Base-by-base conservation (phyloP, 2,329 filamentous ascomycete genomes). In the Venturia aucupariae region DNA sequence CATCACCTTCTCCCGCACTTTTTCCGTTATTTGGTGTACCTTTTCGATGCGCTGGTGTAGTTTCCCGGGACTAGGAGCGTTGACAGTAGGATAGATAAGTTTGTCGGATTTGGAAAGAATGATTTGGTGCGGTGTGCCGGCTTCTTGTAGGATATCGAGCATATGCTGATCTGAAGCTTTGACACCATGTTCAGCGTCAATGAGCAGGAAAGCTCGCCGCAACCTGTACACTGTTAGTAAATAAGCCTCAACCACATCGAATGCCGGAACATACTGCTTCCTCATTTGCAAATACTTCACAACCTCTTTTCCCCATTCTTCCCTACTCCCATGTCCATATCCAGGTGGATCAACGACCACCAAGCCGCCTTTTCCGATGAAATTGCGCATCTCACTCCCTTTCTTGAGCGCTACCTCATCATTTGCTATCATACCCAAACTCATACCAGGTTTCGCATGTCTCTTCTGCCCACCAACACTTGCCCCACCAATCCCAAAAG, bases 271-370 rank as follows among this genome's bases (percentile, higher is more conserved):
- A 72, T 69, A 83, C 76, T 90, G 84, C 70, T 82, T 85, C 67
- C 87, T 79, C 54, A 79, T 77, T 67, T 79, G 77, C 39, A 90
- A 72, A 74, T 88, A 90, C 72, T 88, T 89, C 77, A 89, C 78
- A 66, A 89, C 87, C 72, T 89, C 84, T 30, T 74, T 71, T 0
- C 87, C 87, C 86, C 87, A 90, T 69, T 84, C 82, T 10, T 78
- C 73, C 41, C 81, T 75, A 70, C 83, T 85, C 1, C 82, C 86
- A 65, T 83, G 80, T 4, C 87, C 87, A 70, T 90, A 90, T 0
- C 87, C 87, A 0, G 87, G 88, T 82, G 88, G 88, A 72, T 90
- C 87, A 24, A 90, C 77, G 41, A 90, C 78, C 0, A 86, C 80
- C 35, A 88, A 70, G 0, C 77, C 78, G 0, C 76, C 75, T 0